Evolutionary conservation across 1,139 yeast genomes (phyloP).

Genomic region (Blastobotrys illinoisensis): DNA sequence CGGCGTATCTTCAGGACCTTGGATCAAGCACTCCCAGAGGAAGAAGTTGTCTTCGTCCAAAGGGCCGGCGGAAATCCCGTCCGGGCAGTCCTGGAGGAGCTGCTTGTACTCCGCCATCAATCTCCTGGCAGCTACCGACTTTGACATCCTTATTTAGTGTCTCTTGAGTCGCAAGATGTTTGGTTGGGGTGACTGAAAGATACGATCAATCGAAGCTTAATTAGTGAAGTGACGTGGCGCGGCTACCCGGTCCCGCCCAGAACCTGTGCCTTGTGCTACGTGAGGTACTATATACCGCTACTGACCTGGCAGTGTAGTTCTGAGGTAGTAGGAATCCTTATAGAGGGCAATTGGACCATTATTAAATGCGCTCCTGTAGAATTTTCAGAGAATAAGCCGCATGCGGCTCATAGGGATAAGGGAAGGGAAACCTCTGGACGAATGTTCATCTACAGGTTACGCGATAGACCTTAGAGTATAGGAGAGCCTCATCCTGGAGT

Average conservation of each 20-base stretch:
- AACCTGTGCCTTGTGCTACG: too few relatives aligned
- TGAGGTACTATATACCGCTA: too few relatives aligned
- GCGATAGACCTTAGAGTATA: neutral
- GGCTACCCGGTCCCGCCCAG: too few relatives aligned
- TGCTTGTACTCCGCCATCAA: slow-evolving; percentile 86
- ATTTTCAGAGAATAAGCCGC: too few relatives aligned
- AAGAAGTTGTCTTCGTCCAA: slow-evolving; percentile 73
- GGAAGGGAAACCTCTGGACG: too few relatives aligned
- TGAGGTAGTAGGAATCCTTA: too few relatives aligned
- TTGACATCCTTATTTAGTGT: neutral
- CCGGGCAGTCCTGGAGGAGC: slow-evolving; percentile 80
- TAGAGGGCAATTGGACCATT: neutral
- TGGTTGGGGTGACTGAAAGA: neutral
- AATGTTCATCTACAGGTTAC: neutral
- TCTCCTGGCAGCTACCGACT: slow-evolving; percentile 66
- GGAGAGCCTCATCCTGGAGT: neutral
- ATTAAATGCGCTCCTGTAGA: too few relatives aligned
- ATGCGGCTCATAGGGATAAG: too few relatives aligned
- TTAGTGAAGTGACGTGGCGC: neutral
- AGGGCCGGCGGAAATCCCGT: slow-evolving; percentile 95
- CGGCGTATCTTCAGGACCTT: slow-evolving; percentile 91
- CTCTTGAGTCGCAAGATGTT: neutral
- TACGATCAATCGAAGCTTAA: too few relatives aligned
- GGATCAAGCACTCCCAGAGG: slow-evolving; percentile 85
- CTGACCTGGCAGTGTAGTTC: too few relatives aligned